A percentile compares a stretch with the other conserved stretches of the same genome.
Conservation (phyloP, 371 early-diverging fungal species). For the Apophysomyces trapeziformis region DNA sequence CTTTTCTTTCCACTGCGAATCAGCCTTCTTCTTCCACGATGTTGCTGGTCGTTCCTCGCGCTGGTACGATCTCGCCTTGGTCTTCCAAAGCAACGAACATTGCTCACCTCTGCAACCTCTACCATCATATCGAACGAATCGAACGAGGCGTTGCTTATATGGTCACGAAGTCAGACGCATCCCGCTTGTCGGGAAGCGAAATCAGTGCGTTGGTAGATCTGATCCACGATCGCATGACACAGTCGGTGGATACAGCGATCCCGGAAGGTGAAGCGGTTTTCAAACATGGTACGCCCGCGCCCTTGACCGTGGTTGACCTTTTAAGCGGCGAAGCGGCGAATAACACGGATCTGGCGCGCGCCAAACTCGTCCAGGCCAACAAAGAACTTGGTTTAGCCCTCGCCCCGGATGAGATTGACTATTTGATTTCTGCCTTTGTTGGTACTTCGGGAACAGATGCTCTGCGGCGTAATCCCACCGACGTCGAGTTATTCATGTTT, state of each 20-base stretch:
- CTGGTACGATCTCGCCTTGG: slow-evolving; percentile 98
- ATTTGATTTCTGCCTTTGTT: slow-evolving; percentile 86
- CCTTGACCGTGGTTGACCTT: slow-evolving; percentile 76
- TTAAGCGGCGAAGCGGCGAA: slow-evolving; percentile 38
- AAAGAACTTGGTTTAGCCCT: slow-evolving; percentile 90
- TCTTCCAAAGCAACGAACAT: slow-evolving; percentile 98
- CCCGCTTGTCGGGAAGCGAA: slow-evolving; percentile 37
- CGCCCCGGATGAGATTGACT: slow-evolving; percentile 93
- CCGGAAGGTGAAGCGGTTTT: slow-evolving; percentile 76
- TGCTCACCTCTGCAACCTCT: slow-evolving; percentile 84
- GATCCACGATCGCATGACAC: slow-evolving; percentile 95
- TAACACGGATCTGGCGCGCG: slow-evolving; percentile 55
- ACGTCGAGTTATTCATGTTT: slow-evolving; percentile 98
- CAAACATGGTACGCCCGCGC: slow-evolving; percentile 74
- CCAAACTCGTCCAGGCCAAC: slow-evolving; percentile 79
- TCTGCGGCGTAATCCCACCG: slow-evolving; percentile 89
- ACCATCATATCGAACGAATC: slow-evolving; percentile 71
- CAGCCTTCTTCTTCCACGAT: slow-evolving; percentile 44
- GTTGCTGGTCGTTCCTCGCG: slow-evolving; percentile 80
- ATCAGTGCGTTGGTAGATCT: slow-evolving; percentile 54
- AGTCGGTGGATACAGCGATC: slow-evolving; percentile 61
- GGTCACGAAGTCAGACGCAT: slow-evolving; percentile 44
- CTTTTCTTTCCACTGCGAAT: slow-evolving; percentile 37
- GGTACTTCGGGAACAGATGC: slow-evolving; percentile 52
- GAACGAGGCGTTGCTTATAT: slow-evolving; percentile 87